Percentiles rank a stretch among this genome's conserved stretches.
These are phyloP conservation scores for Tuber calosporum DNA, from an alignment of 495 filamentous ascomycete species.

Conservation along the genomic window DNA sequence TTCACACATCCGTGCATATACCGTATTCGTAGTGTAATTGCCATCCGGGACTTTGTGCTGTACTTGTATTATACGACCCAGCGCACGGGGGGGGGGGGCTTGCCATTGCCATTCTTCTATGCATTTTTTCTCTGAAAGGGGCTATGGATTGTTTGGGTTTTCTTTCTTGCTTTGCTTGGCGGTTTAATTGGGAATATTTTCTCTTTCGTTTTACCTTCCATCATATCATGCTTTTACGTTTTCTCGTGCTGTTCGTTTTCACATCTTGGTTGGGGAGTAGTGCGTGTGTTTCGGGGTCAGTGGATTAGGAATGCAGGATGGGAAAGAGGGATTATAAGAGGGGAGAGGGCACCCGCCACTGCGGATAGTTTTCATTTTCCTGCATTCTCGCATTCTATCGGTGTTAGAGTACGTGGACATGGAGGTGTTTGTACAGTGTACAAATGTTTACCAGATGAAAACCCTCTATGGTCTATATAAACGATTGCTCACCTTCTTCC, in stretches of 20 bases:
- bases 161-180: background rate
- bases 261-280: background rate
- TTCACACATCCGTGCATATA: background rate
- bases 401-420: background rate
- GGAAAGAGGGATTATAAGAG: background rate
- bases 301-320: background rate
- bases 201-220: background rate
- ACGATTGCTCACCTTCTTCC: too few relatives aligned
- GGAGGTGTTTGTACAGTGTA: background rate
- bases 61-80: background rate
- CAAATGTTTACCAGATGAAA: too few relatives aligned
- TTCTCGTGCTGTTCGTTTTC: slow-evolving; percentile 4
- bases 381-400: background rate
- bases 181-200: background rate
- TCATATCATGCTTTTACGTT: background rate
- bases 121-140: background rate
- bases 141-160: background rate
- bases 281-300: background rate
- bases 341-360: background rate
- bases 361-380: background rate
- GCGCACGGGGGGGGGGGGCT: background rate
- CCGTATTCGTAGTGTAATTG: slow-evolving; percentile 5
- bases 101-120: background rate
- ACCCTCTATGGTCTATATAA: too few relatives aligned
- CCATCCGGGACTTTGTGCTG: too few relatives aligned